Evolutionary conservation across 163 green algal genomes (phyloP), one percentile per base, ranked within the genome.

Genomic region (Trebouxiophyceae sp.): DNA sequence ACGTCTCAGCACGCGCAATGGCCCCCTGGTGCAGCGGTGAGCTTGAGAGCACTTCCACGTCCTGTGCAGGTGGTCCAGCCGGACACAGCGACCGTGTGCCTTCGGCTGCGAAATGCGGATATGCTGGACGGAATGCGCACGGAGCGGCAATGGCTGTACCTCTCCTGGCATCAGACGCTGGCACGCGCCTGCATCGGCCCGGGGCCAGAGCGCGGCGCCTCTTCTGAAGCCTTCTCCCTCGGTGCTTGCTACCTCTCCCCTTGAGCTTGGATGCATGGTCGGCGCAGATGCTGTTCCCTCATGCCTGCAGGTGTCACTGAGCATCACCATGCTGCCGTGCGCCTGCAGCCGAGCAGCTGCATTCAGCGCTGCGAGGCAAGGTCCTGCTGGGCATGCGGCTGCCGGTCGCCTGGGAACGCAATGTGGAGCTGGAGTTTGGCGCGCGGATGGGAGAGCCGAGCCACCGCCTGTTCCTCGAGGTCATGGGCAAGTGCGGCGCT

Each of bases 361-460:
- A 60, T 33, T 44, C 63, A 68, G 55, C 67, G 27, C 45, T 83
- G 22, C 65, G 57, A 16, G 72, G 72, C 19, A 62, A 84, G 54
- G 75, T 88, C 50, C 71, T 90, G 46, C 58, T 73, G 29, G 62
- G 63, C 5, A 79, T 61, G 8, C 27, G 2, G 26, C 29, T 89
- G 45, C 81, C 81, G 33, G 54, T 56, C 2, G 26, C 72, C 0
- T 95, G 84, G 79, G 87, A 95, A 71, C 77, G 87, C 1, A 76
- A 89, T 23, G 66, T 81, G 58, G 29, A 63, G 29, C 80, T 95
- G 29, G 47, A 54, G 20, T 86, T 95, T 69, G 80, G 78, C 8
- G 31, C n/a, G 44, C 71, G 86, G 1, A 74, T 80, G 0, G 71
- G 62, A 0, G 78, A 87, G 28, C 55, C 77, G 16, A 61, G 46